Base-by-base conservation (phyloP, 768 basidiomycete species). In the Lactifluus rugatus region DNA sequence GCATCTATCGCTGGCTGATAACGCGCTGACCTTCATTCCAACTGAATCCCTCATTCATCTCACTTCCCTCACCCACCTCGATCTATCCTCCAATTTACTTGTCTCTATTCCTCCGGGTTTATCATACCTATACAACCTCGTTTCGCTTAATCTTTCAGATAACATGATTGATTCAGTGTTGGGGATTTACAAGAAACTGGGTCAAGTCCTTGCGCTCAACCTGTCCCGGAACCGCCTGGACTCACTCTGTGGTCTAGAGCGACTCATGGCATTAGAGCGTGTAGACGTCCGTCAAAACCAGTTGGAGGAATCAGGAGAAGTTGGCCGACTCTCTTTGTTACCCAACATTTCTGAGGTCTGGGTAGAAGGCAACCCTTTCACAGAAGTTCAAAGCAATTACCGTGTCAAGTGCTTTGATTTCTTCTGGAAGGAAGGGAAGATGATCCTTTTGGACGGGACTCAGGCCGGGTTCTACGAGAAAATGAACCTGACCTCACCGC, bases 121-220 rank as follows among this genome's bases (percentile, higher is more conserved):
- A 32, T 79, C 83, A 16, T 68, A 75, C 5, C 80, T 99, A 23
- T 81, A 84, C 66, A 87, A 85, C 62, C 87, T 99, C 52, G 71
- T 83, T 54, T 89, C 88, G n/a, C 84, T 99, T 65, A 94, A 96
- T 71, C 81, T 99, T n/a, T 79, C 89, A 16, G 88, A 94, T 71
- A 99, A 99, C 74, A 91, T 99, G 82, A 93, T 99, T 64, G 93
- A 95, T 69, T 93, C 94, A 17, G 86, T 98, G 17, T 80, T 93
- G 4, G 88, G 89, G 28, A 89, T 96, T 57, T 89, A 93, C 67
- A 80, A 80, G 37, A 81, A 83, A 52, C 78, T 97, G 37, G 90
- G 89, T 1, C 83, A 85, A 61, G 77, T 96, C 25, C 75, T 85
- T 17, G 75, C 78, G 6, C 75, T 98, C 65, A 93, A 95, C 70